Base-by-base conservation (phyloP, 805 yeast species). In the Kodamaea neixiangensis region DNA sequence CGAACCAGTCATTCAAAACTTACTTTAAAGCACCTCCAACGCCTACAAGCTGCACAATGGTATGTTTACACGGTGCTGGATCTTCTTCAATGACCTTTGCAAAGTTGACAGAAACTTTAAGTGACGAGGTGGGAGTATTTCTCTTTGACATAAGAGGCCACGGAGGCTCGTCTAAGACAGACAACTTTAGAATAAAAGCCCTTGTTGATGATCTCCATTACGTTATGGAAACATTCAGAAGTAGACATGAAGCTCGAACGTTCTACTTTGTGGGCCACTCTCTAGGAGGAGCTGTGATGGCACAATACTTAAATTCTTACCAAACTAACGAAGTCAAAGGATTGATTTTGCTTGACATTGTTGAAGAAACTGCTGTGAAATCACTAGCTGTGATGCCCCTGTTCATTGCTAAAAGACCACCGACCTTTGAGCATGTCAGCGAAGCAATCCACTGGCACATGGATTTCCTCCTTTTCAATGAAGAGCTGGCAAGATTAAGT, bases 1-100 rank as follows among this genome's bases (percentile, higher is more conserved):
- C 46, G 5, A 54, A 54, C 3, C 9, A 18, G 10, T 59, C 19
- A 29, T 19, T 74, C 48, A 60, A 84, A 52, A 79, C 83, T 0
- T 88, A 83, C 63, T 87, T 75, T 57, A 71, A 72, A 7, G 73
- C 81, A 0, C 92, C 96, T 0, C 20, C 39, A 0, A 48, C 58
- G 0, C 53, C 59, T 1, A 59, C 62, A 0, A 63, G 73, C 0
- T 90, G 96, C 0, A 59, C 90, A 1, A 83, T 88, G 58, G 69
- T 94, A 1, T 83, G 85, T 57, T 94, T 89, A 56, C 99, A 94
- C 66, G 99, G 99, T 2, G 97, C 97, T 1, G 99, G 98, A 0
- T 91, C 97, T 0, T 81, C 89, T 1, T 90, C 87, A 0, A 71
- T 89, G 69, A 78, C 97, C 1, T 94, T 88, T 71, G 87, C 89